A percentile compares a stretch with the other conserved stretches of the same genome.
Evolutionary conservation across 306 rosid species (phyloP).

Genomic region (Amphicarpaea edgeworthii): DNA sequence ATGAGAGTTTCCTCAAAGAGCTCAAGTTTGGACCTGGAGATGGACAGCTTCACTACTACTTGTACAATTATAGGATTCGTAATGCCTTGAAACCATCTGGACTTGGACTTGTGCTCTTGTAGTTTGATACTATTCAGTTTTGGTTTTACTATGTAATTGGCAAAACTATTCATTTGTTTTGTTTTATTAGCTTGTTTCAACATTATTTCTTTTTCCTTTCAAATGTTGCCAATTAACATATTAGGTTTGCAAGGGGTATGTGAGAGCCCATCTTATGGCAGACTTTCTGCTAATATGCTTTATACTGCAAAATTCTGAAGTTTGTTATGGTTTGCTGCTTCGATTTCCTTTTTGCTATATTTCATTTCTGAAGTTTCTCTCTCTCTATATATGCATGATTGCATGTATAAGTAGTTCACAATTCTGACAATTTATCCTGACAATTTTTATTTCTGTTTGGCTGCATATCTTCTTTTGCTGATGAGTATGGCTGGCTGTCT

Average conservation of each 20-base stretch:
- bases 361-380: conserved; percentile 11
- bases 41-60: conserved; percentile 53
- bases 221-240: conserved; percentile 36
- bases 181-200: conserved; percentile 33
- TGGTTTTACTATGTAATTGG: conserved; percentile 32
- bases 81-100: conserved; percentile 65
- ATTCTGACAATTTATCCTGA: not conserved
- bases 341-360: conserved; percentile 31
- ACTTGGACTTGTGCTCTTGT: conserved; percentile 59
- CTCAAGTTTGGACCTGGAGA: conserved; percentile 55
- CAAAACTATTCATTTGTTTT: conserved; percentile 39
- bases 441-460: not conserved
- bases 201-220: conserved; percentile 33
- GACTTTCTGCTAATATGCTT: conserved; percentile 27
- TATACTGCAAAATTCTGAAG: conserved; percentile 35
- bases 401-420: not conserved
- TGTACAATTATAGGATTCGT: conserved; percentile 51
- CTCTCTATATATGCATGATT: conserved; percentile 8
- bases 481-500: not conserved
- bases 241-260: conserved; percentile 21
- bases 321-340: conserved; percentile 21
- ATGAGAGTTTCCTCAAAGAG: conserved; percentile 52
- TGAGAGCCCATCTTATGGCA: conserved; percentile 1
- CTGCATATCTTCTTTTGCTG: conserved; percentile 10
- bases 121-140: conserved; percentile 45